Evolutionary conservation across 192 early-diverging fungal species (phyloP).

Genomic region (Jimgerdemannia flammicorona): DNA sequence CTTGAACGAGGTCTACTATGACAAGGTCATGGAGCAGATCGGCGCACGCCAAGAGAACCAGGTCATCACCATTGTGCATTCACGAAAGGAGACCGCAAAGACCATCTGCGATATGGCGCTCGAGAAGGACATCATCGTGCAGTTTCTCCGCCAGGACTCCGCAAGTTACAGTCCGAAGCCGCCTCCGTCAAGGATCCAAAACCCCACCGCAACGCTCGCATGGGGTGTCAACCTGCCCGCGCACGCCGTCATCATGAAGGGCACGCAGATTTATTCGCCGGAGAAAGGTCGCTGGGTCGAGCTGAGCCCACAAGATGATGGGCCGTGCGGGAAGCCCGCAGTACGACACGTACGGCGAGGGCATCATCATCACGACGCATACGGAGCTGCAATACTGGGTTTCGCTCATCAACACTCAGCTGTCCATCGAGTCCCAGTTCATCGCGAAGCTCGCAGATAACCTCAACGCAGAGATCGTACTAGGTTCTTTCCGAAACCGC

Average conservation of each 20-base stretch:
- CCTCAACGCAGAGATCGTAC: conserved; percentile 94
- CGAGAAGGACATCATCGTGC: conserved; percentile 78
- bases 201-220: conserved; percentile 95
- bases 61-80: conserved; percentile 94
- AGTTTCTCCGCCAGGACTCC: conserved; percentile 81
- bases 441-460: conserved; percentile 82
- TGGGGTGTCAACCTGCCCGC: conserved; percentile 99
- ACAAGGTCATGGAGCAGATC: conserved; percentile 88
- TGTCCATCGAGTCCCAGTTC: conserved; percentile 97
- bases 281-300: conserved; percentile 97
- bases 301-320: conserved; percentile 94
- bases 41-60: conserved; percentile 71
- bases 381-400: conserved; percentile 93
- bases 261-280: conserved; percentile 95
- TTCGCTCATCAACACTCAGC: conserved; percentile 90
- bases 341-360: conserved; percentile 93
- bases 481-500: conserved; percentile 87
- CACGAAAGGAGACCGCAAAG: conserved; percentile 95
- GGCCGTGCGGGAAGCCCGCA: conserved; percentile 97
- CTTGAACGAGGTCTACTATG: conserved; percentile 97
- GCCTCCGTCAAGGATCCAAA: conserved; percentile 73
- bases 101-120: conserved; percentile 90
- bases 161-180: conserved; percentile 76
- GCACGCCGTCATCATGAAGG: conserved; percentile 97
- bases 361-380: conserved; percentile 95